Evolutionary conservation across 164 flowering plant species (phyloP), one percentile per base, ranked within the genome.

Genomic region (Stephania cephalantha): DNA sequence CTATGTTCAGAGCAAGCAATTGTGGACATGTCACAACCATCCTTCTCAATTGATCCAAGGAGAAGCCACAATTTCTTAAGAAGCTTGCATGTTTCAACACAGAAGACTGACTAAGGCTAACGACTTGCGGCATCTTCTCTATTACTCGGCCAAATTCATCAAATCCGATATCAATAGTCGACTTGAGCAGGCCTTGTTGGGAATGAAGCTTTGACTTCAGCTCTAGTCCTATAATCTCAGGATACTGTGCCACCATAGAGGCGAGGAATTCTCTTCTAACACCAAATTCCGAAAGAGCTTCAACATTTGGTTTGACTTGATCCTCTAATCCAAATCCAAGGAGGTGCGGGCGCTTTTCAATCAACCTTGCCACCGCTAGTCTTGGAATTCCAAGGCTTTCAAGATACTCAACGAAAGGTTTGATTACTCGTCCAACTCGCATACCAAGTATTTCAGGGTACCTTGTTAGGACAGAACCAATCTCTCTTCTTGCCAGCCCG

Each of bases 101-200:
- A 50, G 94, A 80, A 69, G 79, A 46, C 72, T 83, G 81, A 70
- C 79, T 86, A 46, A 93, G 89, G 79, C 93, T 91, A 30, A 95
- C 90, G 79, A 89, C 83, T 83, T 91, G 95, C 22, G 98, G 99
- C 98, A 96, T 94, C 81, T 88, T 96, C 80, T 91, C 98, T 22
- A 96, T 69, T 22, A 92, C 77, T 72, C 84, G 77, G 73, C 90
- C 92, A 73, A 94, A 89, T 44, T 90, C 92, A 70, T 86, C 90
- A 68, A 78, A 76, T 75, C 63, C 71, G 79, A 88, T 72, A 68
- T 80, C 86, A 71, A 89, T 76, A 52, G 78, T 70, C 6, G 91
- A 89, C 53, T 74, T 73, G 31, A 94, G 89, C 69, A 91, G 84
- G 74, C 44, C 75, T 55, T 68, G 81, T 74, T 87, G 94, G 73